Evolutionary conservation across 306 rosid genomes (phyloP).

Genomic region (peach (Prunus persica)): Prunus_persica_NCBIv2 NC_034014.1:27584001-27584500

Average conservation of each 20-base stretch:
- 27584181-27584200: slow-evolving; percentile 35
- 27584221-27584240: slow-evolving; percentile 55
- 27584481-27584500: slow-evolving; percentile 51
- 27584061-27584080: slow-evolving; percentile 44
- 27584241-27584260: slow-evolving; percentile 70
- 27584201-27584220: slow-evolving; percentile 54
- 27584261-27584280: slow-evolving; percentile 50
- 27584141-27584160: slow-evolving; percentile 64
- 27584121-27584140: slow-evolving; percentile 56
- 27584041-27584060: slow-evolving; percentile 53
- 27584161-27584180: slow-evolving; percentile 62
- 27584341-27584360: slow-evolving; percentile 61
- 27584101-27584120: slow-evolving; percentile 47
- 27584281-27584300: slow-evolving; percentile 57
- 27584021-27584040: slow-evolving; percentile 55
- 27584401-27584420: slow-evolving; percentile 49
- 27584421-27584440: slow-evolving; percentile 38
- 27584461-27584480: slow-evolving; percentile 67
- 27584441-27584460: slow-evolving; percentile 73
- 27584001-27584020: slow-evolving; percentile 49
- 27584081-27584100: slow-evolving; percentile 66
- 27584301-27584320: slow-evolving; percentile 56
- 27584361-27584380: slow-evolving; percentile 72
- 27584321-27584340: slow-evolving; percentile 51
- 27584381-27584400: slow-evolving; percentile 57